Evolutionary conservation across 2,329 filamentous ascomycete genomes (phyloP).

Genomic region (Davidsoniella neocaledoniae): DNA sequence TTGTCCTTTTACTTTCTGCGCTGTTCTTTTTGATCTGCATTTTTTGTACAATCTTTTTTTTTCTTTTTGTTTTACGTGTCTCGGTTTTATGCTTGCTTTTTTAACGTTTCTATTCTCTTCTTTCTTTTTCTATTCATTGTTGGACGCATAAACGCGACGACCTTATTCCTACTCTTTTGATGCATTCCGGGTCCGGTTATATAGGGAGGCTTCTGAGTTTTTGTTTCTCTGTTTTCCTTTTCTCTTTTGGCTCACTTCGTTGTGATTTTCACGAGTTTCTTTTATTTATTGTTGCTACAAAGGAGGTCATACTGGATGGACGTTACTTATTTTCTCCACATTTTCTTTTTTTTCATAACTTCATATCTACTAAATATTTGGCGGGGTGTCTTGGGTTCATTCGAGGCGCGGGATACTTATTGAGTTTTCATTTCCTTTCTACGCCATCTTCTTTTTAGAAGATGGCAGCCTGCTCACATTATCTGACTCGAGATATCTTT

Average conservation of each 20-base stretch:
- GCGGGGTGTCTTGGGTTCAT: background rate
- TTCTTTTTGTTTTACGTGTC: slow-evolving; percentile 1
- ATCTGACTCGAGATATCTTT: background rate
- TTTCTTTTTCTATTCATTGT: slow-evolving; percentile 4
- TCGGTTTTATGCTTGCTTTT: slow-evolving; percentile 5
- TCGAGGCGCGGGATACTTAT: slow-evolving; percentile 1
- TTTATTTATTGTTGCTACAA: slow-evolving; percentile 3
- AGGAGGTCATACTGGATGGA: slow-evolving; percentile 4
- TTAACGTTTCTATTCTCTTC: background rate
- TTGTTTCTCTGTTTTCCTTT: slow-evolving; percentile 4
- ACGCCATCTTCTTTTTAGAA: background rate
- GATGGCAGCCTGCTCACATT: background rate
- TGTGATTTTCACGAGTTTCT: slow-evolving; percentile 5
- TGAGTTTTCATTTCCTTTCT: slow-evolving; percentile 5
- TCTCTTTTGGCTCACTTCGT: background rate
- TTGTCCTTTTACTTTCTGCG: background rate
- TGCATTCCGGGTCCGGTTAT: slow-evolving; percentile 10
- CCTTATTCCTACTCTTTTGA: slow-evolving; percentile 1
- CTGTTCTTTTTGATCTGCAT: slow-evolving; percentile 1
- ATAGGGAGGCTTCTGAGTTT: slow-evolving; percentile 11
- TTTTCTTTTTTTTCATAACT: background rate
- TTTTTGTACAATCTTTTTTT: slow-evolving; percentile 5
- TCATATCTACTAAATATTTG: slow-evolving; percentile 5
- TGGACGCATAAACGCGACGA: background rate
- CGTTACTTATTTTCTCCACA: background rate